phyloP scores from a whole-genome alignment of 371 early-diverging fungal species.

The Nematocida sp. region DNA sequence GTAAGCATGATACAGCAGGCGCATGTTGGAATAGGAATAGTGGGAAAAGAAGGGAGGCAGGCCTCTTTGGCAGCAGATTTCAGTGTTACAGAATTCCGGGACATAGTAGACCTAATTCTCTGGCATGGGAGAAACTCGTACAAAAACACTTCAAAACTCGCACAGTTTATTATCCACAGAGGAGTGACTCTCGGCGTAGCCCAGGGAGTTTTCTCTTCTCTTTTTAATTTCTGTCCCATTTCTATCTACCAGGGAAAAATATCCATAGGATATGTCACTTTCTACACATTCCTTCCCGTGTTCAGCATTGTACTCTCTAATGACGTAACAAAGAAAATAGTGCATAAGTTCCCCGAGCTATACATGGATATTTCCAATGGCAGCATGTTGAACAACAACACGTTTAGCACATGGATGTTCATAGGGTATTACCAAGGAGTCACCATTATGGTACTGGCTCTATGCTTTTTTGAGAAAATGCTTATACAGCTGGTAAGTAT shows the following conservation, averaged over 20 bases:
- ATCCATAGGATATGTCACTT: conserved; percentile 77
- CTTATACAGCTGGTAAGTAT: conserved; percentile 88
- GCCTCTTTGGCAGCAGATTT: conserved; percentile 90
- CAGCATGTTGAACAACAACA: conserved; percentile 77
- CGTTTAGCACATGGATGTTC: conserved; percentile 85
- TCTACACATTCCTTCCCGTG: conserved; percentile 92
- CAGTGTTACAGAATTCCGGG: conserved; percentile 83
- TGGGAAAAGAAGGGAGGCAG: conserved; percentile 88
- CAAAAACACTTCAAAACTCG: conserved; percentile 83
- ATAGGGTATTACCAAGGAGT: conserved; percentile 92
- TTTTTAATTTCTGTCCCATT: conserved; percentile 93
- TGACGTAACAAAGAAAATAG: conserved; percentile 82
- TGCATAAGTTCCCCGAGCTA: conserved; percentile 86
- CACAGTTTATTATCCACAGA: conserved; percentile 96
- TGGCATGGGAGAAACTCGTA: conserved; percentile 76
- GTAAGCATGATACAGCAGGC: conserved; percentile 87
- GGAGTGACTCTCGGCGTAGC: conserved; percentile 90
- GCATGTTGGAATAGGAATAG: conserved; percentile 85
- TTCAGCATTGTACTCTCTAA: conserved; percentile 83
- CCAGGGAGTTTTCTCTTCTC: conserved; percentile 93
- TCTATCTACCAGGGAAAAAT: conserved; percentile 81
- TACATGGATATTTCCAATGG: conserved; percentile 90
- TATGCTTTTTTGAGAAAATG: conserved; percentile 84
- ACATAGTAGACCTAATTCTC: conserved; percentile 68
- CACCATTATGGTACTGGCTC: conserved; percentile 81